Conservation (phyloP, 1,284 basidiomycete species). For the Cutaneotrichosporon dermatis region DNA sequence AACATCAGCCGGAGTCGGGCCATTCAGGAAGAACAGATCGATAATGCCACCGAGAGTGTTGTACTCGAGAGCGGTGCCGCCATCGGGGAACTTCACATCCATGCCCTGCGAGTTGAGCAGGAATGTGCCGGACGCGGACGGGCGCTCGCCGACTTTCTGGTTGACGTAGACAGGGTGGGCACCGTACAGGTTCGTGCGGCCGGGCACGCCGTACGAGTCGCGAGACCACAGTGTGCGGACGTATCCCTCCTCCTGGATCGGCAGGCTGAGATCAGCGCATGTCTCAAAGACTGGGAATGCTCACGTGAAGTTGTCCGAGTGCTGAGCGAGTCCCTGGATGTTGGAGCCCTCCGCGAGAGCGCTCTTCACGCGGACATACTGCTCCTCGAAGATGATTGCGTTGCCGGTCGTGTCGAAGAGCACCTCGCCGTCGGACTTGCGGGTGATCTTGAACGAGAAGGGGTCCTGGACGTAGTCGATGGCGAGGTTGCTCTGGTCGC, state of each 20-base stretch:
- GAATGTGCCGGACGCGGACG: slow-evolving; percentile 49
- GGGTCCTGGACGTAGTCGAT: slow-evolving; percentile 65
- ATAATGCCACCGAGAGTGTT: slow-evolving; percentile 30
- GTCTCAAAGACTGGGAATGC: too few species aligned
- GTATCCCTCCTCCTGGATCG: slow-evolving; percentile 51
- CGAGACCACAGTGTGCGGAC: slow-evolving; percentile 33
- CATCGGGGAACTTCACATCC: slow-evolving; percentile 28
- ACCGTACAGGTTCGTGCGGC: slow-evolving; percentile 34
- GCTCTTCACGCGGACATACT: slow-evolving; percentile 61
- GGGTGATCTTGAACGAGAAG: slow-evolving; percentile 74
- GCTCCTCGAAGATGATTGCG: slow-evolving; percentile 72
- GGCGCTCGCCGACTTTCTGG: slow-evolving; percentile 8
- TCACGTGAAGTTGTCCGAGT: slow-evolving; percentile 16
- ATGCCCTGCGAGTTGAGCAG: slow-evolving; percentile 36
- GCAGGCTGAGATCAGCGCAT: slow-evolving; percentile 38
- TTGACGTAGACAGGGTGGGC: slow-evolving; percentile 30
- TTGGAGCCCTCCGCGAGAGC: slow-evolving; percentile 54
- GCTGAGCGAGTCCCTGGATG: slow-evolving; percentile 71
- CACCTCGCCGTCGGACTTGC: slow-evolving; percentile 52
- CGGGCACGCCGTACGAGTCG: slow-evolving; percentile 16
- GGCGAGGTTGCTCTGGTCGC: slow-evolving; percentile 31
- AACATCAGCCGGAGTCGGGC: slow-evolving; percentile 14
- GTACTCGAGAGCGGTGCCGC: slow-evolving; percentile 28
- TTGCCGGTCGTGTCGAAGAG: slow-evolving; percentile 66
- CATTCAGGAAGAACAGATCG: slow-evolving; percentile 31